Conservation (phyloP, 768 basidiomycete genomes). For the Crepidotus variabilis region DNA sequence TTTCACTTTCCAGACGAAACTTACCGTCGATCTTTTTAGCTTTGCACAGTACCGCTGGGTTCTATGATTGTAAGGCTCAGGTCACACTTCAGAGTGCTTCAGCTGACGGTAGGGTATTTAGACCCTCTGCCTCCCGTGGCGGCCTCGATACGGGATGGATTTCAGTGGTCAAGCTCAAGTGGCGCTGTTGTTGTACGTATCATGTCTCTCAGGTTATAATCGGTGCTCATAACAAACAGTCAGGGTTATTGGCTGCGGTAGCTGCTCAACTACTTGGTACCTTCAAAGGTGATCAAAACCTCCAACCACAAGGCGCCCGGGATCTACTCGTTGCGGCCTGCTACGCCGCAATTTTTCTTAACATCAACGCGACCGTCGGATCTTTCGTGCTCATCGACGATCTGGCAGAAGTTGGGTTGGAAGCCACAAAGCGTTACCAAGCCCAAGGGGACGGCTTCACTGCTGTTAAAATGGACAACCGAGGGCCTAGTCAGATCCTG, state of each 20-base stretch:
- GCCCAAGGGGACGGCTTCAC: neutral
- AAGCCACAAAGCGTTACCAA: constrained; percentile 1
- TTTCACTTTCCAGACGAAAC: neutral
- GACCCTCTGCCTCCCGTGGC: neutral
- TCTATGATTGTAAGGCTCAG: neutral
- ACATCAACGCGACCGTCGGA: constrained; percentile 17
- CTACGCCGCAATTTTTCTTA: constrained; percentile 14
- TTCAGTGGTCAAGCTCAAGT: neutral
- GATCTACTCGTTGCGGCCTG: constrained; percentile 9
- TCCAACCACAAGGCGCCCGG: neutral
- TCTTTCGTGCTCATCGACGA: constrained; percentile 18
- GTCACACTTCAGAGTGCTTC: no score
- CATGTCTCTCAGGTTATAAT: neutral
- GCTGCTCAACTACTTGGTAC: constrained; percentile 7
- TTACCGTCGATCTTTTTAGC: neutral
- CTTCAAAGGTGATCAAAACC: constrained; percentile 4
- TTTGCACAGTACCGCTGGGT: neutral
- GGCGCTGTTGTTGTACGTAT: neutral
- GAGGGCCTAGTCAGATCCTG: constrained; percentile 1
- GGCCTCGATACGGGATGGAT: neutral
- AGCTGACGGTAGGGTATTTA: no score
- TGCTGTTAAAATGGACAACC: neutral
- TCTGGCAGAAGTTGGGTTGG: constrained; percentile 13
- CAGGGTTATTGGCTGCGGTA: constrained; percentile 7
- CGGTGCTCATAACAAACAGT: constrained; percentile 1